Base-by-base conservation (phyloP, 2,329 filamentous ascomycete genomes). In the Colletotrichum aenigma region DNA sequence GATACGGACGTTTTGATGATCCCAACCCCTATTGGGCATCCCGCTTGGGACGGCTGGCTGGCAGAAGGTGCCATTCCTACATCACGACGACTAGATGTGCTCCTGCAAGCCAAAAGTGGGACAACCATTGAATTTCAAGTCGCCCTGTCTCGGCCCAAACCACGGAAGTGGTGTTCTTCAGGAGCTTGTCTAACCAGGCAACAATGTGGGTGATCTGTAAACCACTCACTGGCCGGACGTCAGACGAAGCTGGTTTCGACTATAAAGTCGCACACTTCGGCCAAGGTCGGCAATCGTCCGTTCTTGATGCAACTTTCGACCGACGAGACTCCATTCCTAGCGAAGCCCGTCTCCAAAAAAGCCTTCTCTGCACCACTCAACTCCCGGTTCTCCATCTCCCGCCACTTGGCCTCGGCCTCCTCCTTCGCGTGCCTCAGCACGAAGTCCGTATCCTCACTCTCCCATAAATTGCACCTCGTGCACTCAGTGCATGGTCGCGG, bases 391-490 rank as follows among this genome's bases (percentile, higher is more conserved):
- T 96, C 93, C 65, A 89, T 89, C 79, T 91, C 89, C 71, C 90
- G 89, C 94, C 94, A 96, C 80, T 91, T 90, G 60, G 88, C 88
- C 86, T 96, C 94, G 2, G 94, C 94, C 79, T 93, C 91, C 79
- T 92, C 91, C 58, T 93, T 93, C 0, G 95, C 94, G 74, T 91
- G 89, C 65, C 89, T 89, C 38, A 96, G 89, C 24, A 95, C 91
- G 38, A 88, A 86, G 76, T 95, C 94, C 74, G 89, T 91, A 79
- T 96, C 92, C 82, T 96, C 94, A 70, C 93, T 90, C 85, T 96
- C 94, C 86, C 93, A 94, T 13, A 96, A 88, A 81, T 96, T 95
- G 84, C 94, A 96, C 80, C 92, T 92, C 56, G 93, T 93, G 85
- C 97, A 98, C 83, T 97, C 92, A 2, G 84, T 88, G 83, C 97